Percentiles rank a stretch among this genome's conserved stretches.
Conservation (phyloP, 139 green algal genomes). For the Mychonastes homosphaera region DNA sequence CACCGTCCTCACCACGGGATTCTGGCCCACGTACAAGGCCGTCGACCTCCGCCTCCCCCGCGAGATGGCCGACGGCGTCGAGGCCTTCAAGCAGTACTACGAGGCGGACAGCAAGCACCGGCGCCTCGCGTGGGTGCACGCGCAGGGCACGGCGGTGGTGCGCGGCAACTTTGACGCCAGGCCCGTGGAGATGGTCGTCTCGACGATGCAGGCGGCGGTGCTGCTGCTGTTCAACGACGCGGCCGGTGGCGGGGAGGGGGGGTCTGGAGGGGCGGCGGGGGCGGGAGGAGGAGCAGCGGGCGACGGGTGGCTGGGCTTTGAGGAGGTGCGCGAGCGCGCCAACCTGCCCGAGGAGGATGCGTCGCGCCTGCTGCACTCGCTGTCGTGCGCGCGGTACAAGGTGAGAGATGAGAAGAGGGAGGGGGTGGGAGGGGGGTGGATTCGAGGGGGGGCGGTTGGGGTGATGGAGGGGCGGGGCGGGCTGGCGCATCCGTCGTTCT, state of each 20-base stretch:
- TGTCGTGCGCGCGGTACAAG: slow-evolving; percentile 79
- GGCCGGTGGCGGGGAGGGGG: slow-evolving; percentile 9
- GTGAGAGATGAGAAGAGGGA: no score
- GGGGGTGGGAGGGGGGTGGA: no score
- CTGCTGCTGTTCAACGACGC: slow-evolving; percentile 86
- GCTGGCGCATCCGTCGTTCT: no score
- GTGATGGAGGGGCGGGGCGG: no score
- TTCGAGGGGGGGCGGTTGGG: no score
- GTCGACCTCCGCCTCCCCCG: slow-evolving; percentile 79
- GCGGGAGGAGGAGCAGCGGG: neutral
- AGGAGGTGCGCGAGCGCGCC: slow-evolving; percentile 67
- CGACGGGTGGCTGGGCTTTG: slow-evolving; percentile 52
- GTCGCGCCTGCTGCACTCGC: slow-evolving; percentile 67
- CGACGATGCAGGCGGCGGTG: slow-evolving; percentile 65
- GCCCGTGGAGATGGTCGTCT: slow-evolving; percentile 78
- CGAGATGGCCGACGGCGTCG: slow-evolving; percentile 76
- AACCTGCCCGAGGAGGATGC: slow-evolving; percentile 85
- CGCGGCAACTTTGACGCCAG: slow-evolving; percentile 74
- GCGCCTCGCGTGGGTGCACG: slow-evolving; percentile 92
- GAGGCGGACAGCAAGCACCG: slow-evolving; percentile 63
- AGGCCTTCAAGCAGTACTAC: slow-evolving; percentile 68
- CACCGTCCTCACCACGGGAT: slow-evolving; percentile 84
- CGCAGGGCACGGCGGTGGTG: slow-evolving; percentile 69
- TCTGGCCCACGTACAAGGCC: slow-evolving; percentile 65
- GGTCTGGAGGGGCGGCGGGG: neutral